Percentiles rank a stretch among this genome's conserved stretches.
phyloP scores from a whole-genome alignment of 1,284 basidiomycete genomes.

The Naganishia sp. region DNA sequence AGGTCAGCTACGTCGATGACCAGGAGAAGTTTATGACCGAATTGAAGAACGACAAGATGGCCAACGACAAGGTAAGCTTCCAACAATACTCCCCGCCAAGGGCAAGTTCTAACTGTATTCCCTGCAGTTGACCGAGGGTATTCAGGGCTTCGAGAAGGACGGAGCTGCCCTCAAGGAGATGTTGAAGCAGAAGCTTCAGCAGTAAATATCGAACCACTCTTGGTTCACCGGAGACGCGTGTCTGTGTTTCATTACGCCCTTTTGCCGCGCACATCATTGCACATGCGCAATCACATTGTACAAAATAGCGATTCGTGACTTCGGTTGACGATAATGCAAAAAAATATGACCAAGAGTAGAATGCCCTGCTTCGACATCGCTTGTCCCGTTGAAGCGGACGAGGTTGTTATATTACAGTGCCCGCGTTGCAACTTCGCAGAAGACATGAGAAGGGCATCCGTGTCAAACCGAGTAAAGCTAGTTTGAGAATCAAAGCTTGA shows the following conservation, averaged over 20 bases:
- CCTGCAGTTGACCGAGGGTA: constrained; percentile 77
- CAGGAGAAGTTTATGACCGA: constrained; percentile 94
- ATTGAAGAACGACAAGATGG: constrained; percentile 88
- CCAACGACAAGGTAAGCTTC: constrained; percentile 76
- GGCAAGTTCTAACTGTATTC: not conserved
- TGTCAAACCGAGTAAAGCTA: too few species aligned
- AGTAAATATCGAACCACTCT: not conserved
- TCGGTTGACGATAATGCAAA: constrained; percentile 14
- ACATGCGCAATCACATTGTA: constrained; percentile 10
- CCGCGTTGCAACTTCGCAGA: too few species aligned
- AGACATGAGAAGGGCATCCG: too few species aligned
- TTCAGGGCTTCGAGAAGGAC: constrained; percentile 95
- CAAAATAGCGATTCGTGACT: constrained; percentile 17
- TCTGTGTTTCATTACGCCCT: not conserved
- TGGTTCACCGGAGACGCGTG: not conserved
- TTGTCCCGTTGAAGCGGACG: too few species aligned
- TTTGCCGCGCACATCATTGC: constrained; percentile 10
- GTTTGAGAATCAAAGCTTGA: too few species aligned
- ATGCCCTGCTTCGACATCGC: too few species aligned
- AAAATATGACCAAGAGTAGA: not conserved
- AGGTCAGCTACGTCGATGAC: constrained; percentile 86
- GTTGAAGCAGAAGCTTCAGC: constrained; percentile 72
- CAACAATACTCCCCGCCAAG: too few species aligned
- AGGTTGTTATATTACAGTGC: too few species aligned
- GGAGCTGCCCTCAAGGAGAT: constrained; percentile 83